Percentiles rank a stretch among this genome's conserved stretches.
Evolutionary conservation across 2,329 filamentous ascomycete genomes (phyloP).

Genomic region (Nannizzia gypsea): DNA sequence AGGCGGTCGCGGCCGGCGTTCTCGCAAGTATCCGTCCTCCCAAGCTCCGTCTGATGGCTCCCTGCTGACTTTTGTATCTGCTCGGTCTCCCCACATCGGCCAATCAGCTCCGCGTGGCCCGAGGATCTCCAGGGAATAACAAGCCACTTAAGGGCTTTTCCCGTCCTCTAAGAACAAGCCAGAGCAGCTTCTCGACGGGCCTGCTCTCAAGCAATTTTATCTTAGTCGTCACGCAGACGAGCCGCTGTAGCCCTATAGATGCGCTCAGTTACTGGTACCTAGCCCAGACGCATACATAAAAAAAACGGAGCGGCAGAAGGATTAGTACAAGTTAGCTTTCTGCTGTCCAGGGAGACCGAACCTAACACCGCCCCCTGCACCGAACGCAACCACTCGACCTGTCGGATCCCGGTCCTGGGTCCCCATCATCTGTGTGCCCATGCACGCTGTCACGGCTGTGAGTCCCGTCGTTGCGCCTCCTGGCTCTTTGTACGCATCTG

Average conservation of each 20-base stretch:
- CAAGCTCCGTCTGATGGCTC: background rate
- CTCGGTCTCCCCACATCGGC: background rate
- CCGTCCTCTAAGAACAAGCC: background rate
- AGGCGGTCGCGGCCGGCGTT: background rate
- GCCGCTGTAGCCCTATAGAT: background rate
- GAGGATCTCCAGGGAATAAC: background rate
- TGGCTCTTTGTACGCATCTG: slow-evolving; percentile 1
- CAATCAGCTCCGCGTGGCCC: background rate
- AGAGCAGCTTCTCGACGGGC: no score
- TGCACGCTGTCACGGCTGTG: slow-evolving; percentile 2
- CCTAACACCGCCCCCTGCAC: background rate
- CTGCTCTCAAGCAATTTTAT: no score
- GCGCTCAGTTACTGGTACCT: background rate
- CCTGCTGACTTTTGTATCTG: background rate
- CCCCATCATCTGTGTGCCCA: slow-evolving; percentile 2
- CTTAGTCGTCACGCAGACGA: background rate
- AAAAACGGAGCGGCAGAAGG: background rate
- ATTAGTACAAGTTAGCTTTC: background rate
- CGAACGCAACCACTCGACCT: slow-evolving; percentile 3
- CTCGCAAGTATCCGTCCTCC: background rate
- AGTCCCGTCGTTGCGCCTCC: slow-evolving; percentile 2
- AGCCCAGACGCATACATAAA: background rate
- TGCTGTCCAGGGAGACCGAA: background rate
- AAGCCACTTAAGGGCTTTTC: background rate
- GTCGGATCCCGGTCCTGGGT: background rate